Percentiles rank a stretch among this genome's conserved stretches.
These are phyloP conservation scores for Citrus cavaleriei DNA, from an alignment of 345 rosid species.

Conservation along the genomic window DNA sequence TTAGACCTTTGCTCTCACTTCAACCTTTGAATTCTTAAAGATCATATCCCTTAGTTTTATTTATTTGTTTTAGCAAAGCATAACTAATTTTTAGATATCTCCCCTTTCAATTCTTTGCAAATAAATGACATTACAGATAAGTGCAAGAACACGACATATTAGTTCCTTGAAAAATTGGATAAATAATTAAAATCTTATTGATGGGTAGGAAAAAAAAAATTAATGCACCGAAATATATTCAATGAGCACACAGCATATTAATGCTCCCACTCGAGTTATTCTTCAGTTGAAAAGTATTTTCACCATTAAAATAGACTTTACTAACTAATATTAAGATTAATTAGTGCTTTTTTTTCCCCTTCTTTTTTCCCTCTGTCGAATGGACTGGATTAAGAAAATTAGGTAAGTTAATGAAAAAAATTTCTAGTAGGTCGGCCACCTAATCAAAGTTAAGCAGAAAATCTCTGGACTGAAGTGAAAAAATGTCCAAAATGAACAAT, in stretches of 20 bases:
- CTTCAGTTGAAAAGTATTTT: not conserved
- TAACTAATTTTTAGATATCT: too few relatives aligned
- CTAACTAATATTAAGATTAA: not conserved
- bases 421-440: slow-evolving; percentile 4
- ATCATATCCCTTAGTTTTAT: not conserved
- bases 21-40: not conserved
- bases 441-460: slow-evolving; percentile 5
- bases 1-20: not conserved
- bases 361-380: not conserved
- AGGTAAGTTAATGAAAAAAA: not conserved
- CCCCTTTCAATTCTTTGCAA: not conserved
- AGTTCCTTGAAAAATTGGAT: not conserved
- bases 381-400: not conserved
- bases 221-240: too few relatives aligned
- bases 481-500: not conserved
- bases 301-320: not conserved
- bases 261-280: not conserved
- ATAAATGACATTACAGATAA: not conserved
- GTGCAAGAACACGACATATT: not conserved
- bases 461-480: not conserved
- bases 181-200: not conserved
- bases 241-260: not conserved
- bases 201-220: too few relatives aligned
- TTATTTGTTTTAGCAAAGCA: not conserved
- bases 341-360: too few relatives aligned